These are phyloP conservation scores for Colletotrichum neosansevieriae DNA, from an alignment of 2,329 filamentous ascomycete species.

Conservation along the genomic window DNA sequence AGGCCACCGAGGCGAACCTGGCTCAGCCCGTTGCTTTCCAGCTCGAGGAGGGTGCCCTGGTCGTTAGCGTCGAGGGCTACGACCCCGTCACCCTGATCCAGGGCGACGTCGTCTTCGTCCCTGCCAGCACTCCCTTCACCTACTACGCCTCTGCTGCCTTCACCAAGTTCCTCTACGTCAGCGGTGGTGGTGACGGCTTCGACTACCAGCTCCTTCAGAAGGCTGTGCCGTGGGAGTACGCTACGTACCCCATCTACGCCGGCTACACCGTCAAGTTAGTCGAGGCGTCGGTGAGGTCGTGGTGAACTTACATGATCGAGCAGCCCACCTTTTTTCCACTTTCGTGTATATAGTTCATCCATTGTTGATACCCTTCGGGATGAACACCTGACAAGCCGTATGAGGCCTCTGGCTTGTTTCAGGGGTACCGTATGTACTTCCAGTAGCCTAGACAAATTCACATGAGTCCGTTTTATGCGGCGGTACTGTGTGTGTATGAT, in stretches of 20 bases:
- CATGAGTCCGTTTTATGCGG: neutral
- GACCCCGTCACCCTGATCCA: slow-evolving; percentile 42
- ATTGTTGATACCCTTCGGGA: slow-evolving; percentile 11
- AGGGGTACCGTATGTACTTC: slow-evolving; percentile 10
- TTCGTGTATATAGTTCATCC: slow-evolving; percentile 9
- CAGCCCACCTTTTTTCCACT: slow-evolving; percentile 10
- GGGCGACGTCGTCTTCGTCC: slow-evolving; percentile 47
- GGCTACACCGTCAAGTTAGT: slow-evolving; percentile 23
- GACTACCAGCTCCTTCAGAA: slow-evolving; percentile 42
- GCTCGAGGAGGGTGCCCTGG: slow-evolving; percentile 45
- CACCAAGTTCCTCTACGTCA: slow-evolving; percentile 46
- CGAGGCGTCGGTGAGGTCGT: neutral
- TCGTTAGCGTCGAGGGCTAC: slow-evolving; percentile 43
- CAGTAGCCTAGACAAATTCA: neutral
- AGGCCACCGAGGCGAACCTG: slow-evolving; percentile 12
- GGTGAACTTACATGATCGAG: neutral
- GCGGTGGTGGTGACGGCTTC: slow-evolving; percentile 43
- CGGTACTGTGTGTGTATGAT: neutral
- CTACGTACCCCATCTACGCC: slow-evolving; percentile 24
- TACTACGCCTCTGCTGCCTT: slow-evolving; percentile 44
- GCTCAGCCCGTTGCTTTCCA: slow-evolving; percentile 42
- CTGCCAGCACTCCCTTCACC: slow-evolving; percentile 40
- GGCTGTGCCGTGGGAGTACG: slow-evolving; percentile 17
- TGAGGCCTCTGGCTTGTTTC: slow-evolving; percentile 14
- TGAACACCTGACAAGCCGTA: slow-evolving; percentile 27